Evolutionary conservation across 108 stramenopile species (phyloP), one percentile per base, ranked within the genome.

Genomic region (Nitzschia inconspicua): DNA sequence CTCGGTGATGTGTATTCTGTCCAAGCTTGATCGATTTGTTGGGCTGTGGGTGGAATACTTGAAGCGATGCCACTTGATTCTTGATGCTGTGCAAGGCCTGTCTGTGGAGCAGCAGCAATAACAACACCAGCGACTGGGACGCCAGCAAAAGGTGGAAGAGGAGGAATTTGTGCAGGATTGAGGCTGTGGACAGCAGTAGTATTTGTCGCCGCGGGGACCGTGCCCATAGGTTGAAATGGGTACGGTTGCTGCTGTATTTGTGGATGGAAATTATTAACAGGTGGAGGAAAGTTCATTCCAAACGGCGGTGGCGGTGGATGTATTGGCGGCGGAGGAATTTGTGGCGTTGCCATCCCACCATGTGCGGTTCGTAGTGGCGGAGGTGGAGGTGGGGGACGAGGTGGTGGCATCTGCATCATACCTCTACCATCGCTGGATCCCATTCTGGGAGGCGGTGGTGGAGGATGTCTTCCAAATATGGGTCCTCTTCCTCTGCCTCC

Each of bases 21-120:
- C 88, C 88, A 89, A 39, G 73, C 83, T 39, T 77, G 43, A 23
- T 76, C 69, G 8, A 68, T 59, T 41, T 75, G 55, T 50, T 67
- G 44, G 1, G 51, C 42, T 20, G 55, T 58, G 2, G 66, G 19
- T 39, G 36, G 11, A 4, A 4, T 34, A 19, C 44, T 47, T 2
- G 54, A 39, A 23, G 65, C 7, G 19, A 14, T 26, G 47, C 9
- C 60, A 14, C 7, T 27, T 49, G 60, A 7, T n/a, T n/a, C n/a
- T n/a, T n/a, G n/a, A n/a, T n/a, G n/a, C n/a, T n/a, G n/a, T n/a
- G n/a, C n/a, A n/a, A n/a, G n/a, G n/a, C n/a, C n/a, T 48, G 60
- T n/a, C 20, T 46, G 16, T 30, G 60, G 30, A 46, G 23, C 28
- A 14, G 50, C 4, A 36, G 48, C 27, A 26, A 27, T 27, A 6